Conservation (phyloP, 768 basidiomycete genomes). For the Tylopilus subfusipes region DNA sequence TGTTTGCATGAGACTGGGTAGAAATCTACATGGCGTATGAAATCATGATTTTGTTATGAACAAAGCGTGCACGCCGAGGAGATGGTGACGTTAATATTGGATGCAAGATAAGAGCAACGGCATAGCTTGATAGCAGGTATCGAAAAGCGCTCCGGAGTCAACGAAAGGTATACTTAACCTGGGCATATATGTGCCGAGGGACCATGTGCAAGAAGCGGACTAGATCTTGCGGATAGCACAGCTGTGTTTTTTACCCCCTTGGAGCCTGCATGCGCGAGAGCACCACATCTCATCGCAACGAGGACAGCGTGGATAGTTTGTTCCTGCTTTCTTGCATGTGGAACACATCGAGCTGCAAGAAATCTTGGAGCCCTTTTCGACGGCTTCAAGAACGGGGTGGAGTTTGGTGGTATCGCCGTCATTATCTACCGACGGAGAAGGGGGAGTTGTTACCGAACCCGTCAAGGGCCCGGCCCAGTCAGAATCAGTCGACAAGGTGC, state of each 20-base stretch:
- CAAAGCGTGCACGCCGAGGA: not conserved
- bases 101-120: not conserved
- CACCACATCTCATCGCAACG: slow-evolving; percentile 62
- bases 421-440: slow-evolving; percentile 20
- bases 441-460: slow-evolving; percentile 3
- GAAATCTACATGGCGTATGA: not conserved
- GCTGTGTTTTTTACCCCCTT: slow-evolving; percentile 49
- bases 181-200: not conserved
- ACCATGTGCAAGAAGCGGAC: not conserved
- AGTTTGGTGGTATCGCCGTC: slow-evolving; percentile 8
- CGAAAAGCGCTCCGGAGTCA: not conserved
- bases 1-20: not conserved
- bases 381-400: slow-evolving; percentile 46
- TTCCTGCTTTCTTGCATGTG: slow-evolving; percentile 50
- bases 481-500: slow-evolving; percentile 34
- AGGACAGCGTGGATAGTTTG: slow-evolving; percentile 59
- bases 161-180: not conserved
- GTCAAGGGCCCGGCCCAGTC: slow-evolving; percentile 12
- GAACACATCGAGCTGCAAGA: slow-evolving; percentile 43
- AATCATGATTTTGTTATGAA: not conserved
- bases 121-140: not conserved
- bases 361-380: slow-evolving; percentile 53
- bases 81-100: not conserved
- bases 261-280: slow-evolving; percentile 56
- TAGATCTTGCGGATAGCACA: slow-evolving; percentile 32